Percentiles rank a stretch among this genome's conserved stretches.
Evolutionary conservation across 192 early-diverging fungal species (phyloP).

Genomic region (Physocladia obscura): DNA sequence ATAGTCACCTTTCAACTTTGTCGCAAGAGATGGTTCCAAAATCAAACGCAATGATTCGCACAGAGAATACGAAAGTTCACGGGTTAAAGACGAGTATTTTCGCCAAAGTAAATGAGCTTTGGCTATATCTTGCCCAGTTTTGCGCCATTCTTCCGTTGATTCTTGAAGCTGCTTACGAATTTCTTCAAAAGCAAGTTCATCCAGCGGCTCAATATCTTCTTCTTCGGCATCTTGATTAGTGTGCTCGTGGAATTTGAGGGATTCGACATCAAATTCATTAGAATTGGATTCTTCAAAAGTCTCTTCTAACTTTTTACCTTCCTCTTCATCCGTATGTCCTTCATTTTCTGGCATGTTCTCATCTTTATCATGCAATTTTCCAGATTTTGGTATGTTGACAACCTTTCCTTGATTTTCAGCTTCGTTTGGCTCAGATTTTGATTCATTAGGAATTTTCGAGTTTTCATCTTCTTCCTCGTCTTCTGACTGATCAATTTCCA

Average conservation of each 20-base stretch:
- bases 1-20: slow-evolving; percentile 96
- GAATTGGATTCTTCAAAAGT: neutral
- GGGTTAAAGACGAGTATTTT: slow-evolving; percentile 83
- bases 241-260: slow-evolving; percentile 6
- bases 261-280: slow-evolving; percentile 11
- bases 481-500: slow-evolving; percentile 27
- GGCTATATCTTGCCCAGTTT: slow-evolving; percentile 56
- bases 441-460: neutral
- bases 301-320: slow-evolving; percentile 56
- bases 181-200: slow-evolving; percentile 65
- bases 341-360: slow-evolving; percentile 57
- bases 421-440: slow-evolving; percentile 19
- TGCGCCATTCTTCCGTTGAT: slow-evolving; percentile 73
- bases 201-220: slow-evolving; percentile 24
- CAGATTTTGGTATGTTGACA: neutral
- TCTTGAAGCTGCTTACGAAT: slow-evolving; percentile 80
- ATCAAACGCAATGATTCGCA: slow-evolving; percentile 96
- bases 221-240: slow-evolving; percentile 13
- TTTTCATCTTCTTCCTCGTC: slow-evolving; percentile 3
- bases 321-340: slow-evolving; percentile 61
- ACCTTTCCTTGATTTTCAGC: slow-evolving; percentile 22
- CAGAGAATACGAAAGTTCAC: slow-evolving; percentile 84
- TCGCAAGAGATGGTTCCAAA: slow-evolving; percentile 93
- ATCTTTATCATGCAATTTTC: slow-evolving; percentile 30
- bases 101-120: slow-evolving; percentile 77